Evolutionary conservation across 2,329 filamentous ascomycete genomes (phyloP).

Genomic region (Epichloe scottii): DNA sequence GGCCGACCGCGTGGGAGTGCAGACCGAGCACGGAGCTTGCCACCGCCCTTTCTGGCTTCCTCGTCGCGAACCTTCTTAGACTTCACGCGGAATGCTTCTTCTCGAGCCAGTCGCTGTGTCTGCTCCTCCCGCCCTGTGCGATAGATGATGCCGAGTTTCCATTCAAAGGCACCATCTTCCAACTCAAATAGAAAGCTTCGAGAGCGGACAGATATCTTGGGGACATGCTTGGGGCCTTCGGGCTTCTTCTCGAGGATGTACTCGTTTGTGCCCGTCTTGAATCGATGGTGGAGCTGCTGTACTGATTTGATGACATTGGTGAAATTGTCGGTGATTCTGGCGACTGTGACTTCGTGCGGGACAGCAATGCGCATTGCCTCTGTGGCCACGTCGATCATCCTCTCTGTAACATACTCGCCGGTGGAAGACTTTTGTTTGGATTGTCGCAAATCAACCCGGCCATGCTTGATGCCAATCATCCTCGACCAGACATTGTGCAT

Average conservation of each 20-base stretch:
- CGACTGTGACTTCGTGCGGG: conserved; percentile 81
- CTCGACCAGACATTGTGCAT: conserved; percentile 78
- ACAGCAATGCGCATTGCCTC: conserved; percentile 82
- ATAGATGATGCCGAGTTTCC: conserved; percentile 93
- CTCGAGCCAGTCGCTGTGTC: conserved; percentile 74
- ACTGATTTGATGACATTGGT: conserved; percentile 78
- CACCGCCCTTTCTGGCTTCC: conserved; percentile 40
- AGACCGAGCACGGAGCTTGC: conserved; percentile 43
- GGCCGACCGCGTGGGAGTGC: conserved; percentile 26
- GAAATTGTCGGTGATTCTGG: conserved; percentile 86
- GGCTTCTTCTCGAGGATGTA: conserved; percentile 79
- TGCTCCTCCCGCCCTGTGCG: conserved; percentile 80
- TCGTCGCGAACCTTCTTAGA: conserved; percentile 71
- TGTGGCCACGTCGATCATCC: conserved; percentile 68
- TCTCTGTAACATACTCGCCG: conserved; percentile 54
- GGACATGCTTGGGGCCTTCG: conserved; percentile 74
- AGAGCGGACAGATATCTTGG: conserved; percentile 71
- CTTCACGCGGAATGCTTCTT: conserved; percentile 83
- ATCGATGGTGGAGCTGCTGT: conserved; percentile 85
- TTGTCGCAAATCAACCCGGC: conserved; percentile 70
- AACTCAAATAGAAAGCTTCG: conserved; percentile 80
- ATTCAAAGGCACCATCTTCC: conserved; percentile 94
- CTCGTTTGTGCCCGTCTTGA: conserved; percentile 75
- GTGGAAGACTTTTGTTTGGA: conserved; percentile 53
- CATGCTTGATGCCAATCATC: conserved; percentile 68